Conservation (phyloP, 345 rosid species). For the Bruguiera gymnorhiza region DNA sequence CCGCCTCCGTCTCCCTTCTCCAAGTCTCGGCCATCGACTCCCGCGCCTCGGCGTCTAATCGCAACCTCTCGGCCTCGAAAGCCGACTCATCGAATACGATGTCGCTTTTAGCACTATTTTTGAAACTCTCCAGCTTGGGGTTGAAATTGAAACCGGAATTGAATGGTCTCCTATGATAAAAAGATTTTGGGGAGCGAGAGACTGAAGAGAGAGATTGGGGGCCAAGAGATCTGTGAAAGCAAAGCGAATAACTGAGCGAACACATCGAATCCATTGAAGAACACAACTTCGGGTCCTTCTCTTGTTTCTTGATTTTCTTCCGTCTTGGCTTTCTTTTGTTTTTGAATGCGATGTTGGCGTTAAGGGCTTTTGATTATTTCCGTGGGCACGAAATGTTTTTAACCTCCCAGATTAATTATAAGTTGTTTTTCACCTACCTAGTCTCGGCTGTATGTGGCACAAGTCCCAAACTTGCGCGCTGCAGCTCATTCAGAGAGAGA, state of each 20-base stretch:
- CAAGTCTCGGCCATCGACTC: conserved; percentile 63
- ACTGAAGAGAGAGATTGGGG: background rate
- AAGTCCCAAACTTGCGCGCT: no score
- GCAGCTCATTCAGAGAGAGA: background rate
- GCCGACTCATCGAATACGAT: conserved; percentile 48
- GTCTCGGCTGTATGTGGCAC: no score
- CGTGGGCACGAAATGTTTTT: no score
- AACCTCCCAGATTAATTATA: no score
- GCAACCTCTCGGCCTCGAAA: conserved; percentile 60
- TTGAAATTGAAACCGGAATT: conserved; percentile 7
- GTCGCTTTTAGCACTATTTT: conserved; percentile 10
- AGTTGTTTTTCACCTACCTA: no score
- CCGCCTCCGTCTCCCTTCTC: conserved; percentile 35
- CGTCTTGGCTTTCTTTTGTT: no score
- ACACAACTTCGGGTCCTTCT: background rate
- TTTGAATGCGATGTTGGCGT: no score
- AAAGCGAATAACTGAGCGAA: conserved; percentile 11
- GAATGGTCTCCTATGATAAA: background rate
- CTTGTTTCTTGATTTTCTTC: no score
- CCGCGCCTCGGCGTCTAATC: conserved; percentile 66
- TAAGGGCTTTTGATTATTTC: no score
- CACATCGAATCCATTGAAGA: conserved; percentile 26
- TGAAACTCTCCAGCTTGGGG: conserved; percentile 22
- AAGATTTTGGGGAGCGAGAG: background rate
- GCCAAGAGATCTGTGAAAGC: conserved; percentile 1